Evolutionary conservation across 768 basidiomycete genomes (phyloP).

Genomic region (Coprinopsis cinerea): DNA sequence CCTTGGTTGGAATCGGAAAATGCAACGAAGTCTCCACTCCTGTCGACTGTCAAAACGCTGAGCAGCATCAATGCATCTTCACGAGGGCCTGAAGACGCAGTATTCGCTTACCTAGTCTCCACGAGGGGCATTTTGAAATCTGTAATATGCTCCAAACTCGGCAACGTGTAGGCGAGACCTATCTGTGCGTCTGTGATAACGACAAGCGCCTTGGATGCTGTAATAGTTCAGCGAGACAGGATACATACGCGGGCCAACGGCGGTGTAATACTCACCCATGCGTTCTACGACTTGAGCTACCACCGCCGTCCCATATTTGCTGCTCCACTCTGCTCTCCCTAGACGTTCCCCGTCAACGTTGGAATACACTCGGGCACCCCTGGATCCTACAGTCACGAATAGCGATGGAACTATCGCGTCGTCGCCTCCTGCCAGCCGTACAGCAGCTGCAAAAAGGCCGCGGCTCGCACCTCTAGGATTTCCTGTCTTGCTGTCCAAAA

Average conservation of each 20-base stretch:
- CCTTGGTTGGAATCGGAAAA: slow-evolving; percentile 31
- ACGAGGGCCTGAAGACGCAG: background rate
- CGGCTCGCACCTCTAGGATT: slow-evolving; percentile 36
- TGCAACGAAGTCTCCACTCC: slow-evolving; percentile 50
- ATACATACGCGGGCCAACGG: slow-evolving; percentile 3
- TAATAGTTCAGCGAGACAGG: background rate
- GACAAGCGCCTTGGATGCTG: slow-evolving; percentile 49
- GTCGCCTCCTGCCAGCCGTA: slow-evolving; percentile 23
- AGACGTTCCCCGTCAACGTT: slow-evolving; percentile 64
- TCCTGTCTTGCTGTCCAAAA: slow-evolving; percentile 53
- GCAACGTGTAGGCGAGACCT: slow-evolving; percentile 55
- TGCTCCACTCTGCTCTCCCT: slow-evolving; percentile 60
- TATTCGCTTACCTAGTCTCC: slow-evolving; percentile 27
- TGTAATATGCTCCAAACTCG: slow-evolving; percentile 54
- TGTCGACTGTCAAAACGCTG: slow-evolving; percentile 38
- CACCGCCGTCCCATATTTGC: slow-evolving; percentile 44
- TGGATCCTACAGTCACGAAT: slow-evolving; percentile 46
- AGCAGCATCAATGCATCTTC: background rate
- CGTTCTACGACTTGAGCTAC: slow-evolving; percentile 52
- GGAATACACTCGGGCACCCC: slow-evolving; percentile 49
- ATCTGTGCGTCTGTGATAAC: slow-evolving; percentile 48
- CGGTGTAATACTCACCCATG: slow-evolving; percentile 39
- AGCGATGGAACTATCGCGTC: slow-evolving; percentile 25
- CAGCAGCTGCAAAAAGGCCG: slow-evolving; percentile 32
- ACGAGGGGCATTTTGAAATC: slow-evolving; percentile 28